A percentile compares a stretch with the other conserved stretches of the same genome.
Conservation (phyloP, 1,284 basidiomycete genomes). For the Tremellales sp. region DNA sequence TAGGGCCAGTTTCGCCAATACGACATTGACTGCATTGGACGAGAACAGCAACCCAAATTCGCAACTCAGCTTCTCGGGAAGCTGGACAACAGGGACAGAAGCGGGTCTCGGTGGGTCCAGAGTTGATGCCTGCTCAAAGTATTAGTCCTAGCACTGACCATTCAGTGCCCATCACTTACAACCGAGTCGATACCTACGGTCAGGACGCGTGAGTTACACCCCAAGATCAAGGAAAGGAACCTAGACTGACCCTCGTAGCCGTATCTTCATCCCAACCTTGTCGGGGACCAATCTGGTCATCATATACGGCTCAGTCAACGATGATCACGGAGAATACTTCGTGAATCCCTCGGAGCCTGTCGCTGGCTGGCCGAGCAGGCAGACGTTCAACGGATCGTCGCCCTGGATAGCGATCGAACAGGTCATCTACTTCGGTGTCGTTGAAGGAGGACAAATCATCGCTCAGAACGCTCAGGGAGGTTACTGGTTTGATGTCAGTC, state of each 20-base stretch:
- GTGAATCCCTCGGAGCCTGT: conserved; percentile 1
- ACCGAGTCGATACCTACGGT: conserved; percentile 2
- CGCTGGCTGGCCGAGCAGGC: neutral
- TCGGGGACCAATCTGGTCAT: conserved; percentile 3
- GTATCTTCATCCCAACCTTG: neutral
- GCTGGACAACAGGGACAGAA: neutral
- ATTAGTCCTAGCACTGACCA: neutral
- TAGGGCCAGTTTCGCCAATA: neutral
- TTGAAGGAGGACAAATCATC: conserved; percentile 4
- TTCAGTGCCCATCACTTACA: neutral
- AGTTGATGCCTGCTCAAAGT: neutral
- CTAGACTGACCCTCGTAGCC: neutral
- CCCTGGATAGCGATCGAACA: conserved; percentile 9
- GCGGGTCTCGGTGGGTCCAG: neutral
- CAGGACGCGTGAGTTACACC: conserved; percentile 4
- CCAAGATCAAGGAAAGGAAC: neutral
- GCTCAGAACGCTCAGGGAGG: conserved; percentile 1
- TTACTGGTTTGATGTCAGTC: conserved; percentile 3
- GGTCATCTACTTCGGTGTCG: conserved; percentile 6
- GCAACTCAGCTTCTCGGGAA: neutral
- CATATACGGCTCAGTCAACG: conserved; percentile 4
- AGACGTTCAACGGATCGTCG: conserved; percentile 1
- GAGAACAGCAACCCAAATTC: neutral
- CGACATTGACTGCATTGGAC: neutral
- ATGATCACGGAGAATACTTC: conserved; percentile 1